Percentiles rank a stretch among this genome's conserved stretches.
Conservation (phyloP, 2,329 filamentous ascomycete species). For the Colletotrichum sp. region DNA sequence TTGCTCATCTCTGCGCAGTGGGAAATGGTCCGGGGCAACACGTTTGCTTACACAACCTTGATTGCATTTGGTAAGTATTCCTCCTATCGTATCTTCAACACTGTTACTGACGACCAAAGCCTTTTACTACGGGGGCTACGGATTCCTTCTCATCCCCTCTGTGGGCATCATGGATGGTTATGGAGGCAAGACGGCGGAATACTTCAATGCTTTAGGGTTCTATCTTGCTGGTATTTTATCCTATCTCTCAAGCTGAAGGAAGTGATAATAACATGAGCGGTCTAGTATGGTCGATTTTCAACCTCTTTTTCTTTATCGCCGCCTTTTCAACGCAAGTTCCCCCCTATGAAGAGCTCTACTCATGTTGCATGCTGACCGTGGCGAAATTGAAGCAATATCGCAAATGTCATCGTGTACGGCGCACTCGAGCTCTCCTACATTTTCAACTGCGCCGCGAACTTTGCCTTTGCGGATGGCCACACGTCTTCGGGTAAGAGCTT, state of each 20-base stretch:
- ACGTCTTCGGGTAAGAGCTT: not conserved
- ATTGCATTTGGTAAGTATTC: not conserved
- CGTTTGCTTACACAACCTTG: not conserved
- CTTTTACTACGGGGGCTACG: not conserved
- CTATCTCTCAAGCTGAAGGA: accelerated
- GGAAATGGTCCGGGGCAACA: not conserved
- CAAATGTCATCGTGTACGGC: not conserved
- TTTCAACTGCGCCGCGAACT: not conserved
- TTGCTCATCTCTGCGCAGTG: not conserved
- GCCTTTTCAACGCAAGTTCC: not conserved
- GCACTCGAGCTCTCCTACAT: not conserved
- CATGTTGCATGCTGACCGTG: not conserved
- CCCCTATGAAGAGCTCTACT: accelerated
- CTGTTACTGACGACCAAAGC: not conserved
- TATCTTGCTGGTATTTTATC: not conserved
- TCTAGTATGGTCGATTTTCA: not conserved
- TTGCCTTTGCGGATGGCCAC: not conserved
- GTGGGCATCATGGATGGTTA: not conserved
- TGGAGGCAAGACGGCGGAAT: not conserved
- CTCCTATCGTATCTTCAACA: no score
- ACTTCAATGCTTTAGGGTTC: not conserved
- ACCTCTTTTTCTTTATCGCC: not conserved
- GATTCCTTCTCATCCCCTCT: not conserved
- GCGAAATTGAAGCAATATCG: not conserved
- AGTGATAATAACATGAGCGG: accelerated